Percentiles rank a stretch among this genome's conserved stretches.
Conservation (phyloP, 371 early-diverging fungal genomes). For the Cokeromyces recurvatus region DNA sequence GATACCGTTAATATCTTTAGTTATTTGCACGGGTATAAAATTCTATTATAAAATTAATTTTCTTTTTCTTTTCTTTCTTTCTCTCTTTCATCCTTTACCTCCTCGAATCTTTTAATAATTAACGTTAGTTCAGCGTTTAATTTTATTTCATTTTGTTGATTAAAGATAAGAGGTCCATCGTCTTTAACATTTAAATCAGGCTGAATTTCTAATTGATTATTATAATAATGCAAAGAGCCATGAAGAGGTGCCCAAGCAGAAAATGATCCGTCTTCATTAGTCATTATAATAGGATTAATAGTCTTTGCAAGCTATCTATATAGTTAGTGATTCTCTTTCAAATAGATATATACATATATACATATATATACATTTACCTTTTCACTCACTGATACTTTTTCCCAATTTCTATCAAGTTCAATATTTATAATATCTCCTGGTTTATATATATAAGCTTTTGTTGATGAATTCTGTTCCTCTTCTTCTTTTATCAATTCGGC, state of each 20-base stretch:
- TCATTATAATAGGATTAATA: conserved; percentile 11
- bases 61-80: background rate
- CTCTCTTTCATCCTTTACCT: conserved; percentile 9
- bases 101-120: conserved; percentile 20
- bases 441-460: conserved; percentile 17
- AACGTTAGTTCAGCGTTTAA: conserved; percentile 15
- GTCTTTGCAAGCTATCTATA: conserved; percentile 17
- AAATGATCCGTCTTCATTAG: conserved; percentile 6
- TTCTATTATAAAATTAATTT: conserved; percentile 5
- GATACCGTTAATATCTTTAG: conserved; percentile 12
- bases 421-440: conserved; percentile 25
- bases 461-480: conserved; percentile 4
- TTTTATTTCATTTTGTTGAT: conserved; percentile 5
- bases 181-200: conserved; percentile 10
- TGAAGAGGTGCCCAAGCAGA: conserved; percentile 22
- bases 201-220: conserved; percentile 19
- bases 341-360: no score
- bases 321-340: no score
- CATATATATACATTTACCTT: conserved; percentile 28
- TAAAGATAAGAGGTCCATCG: conserved; percentile 9
- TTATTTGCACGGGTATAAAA: conserved; percentile 13
- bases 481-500: conserved; percentile 20
- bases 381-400: conserved; percentile 27
- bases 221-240: conserved; percentile 19
- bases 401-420: conserved; percentile 30